Conservation (phyloP, 495 filamentous ascomycete species). For the Penicillium chermesinum region DNA sequence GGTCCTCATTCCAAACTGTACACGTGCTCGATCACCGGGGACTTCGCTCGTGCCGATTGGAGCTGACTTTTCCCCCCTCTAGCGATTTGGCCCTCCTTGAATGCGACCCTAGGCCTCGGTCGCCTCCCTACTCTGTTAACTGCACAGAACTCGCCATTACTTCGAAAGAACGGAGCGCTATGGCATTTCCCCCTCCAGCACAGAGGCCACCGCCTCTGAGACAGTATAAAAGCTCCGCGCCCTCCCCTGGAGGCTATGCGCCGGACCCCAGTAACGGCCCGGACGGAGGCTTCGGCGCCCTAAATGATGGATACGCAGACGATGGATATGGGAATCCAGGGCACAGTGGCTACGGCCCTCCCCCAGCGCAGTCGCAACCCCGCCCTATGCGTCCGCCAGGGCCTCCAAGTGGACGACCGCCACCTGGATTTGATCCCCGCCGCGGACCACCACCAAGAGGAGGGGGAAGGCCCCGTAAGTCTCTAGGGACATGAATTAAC, state of each 20-base stretch:
- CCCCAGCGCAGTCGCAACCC: conserved; percentile 31
- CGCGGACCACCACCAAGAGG: conserved; percentile 27
- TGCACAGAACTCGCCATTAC: background rate
- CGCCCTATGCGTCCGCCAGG: conserved; percentile 33
- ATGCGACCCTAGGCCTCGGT: conserved; percentile 10
- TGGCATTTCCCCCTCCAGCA: conserved; percentile 31
- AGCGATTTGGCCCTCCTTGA: conserved; percentile 18
- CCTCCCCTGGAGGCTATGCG: conserved; percentile 34
- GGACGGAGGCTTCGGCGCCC: conserved; percentile 39
- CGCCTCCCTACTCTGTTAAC: conserved; percentile 2
- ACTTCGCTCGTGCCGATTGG: conserved; percentile 1
- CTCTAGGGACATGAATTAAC: too few relatives aligned
- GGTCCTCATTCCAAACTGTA: background rate
- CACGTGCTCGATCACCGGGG: conserved; percentile 10
- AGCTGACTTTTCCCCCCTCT: conserved; percentile 4
- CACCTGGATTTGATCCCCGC: conserved; percentile 24
- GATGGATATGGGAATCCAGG: conserved; percentile 47
- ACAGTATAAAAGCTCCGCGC: conserved; percentile 43
- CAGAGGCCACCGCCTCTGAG: conserved; percentile 47
- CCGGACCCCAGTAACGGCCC: conserved; percentile 47
- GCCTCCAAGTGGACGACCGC: conserved; percentile 40
- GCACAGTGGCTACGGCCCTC: conserved; percentile 20
- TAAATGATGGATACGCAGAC: conserved; percentile 24
- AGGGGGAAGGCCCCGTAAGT: conserved; percentile 36
- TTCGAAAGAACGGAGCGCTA: conserved; percentile 11